These are phyloP conservation scores for Mycena crocata DNA, from an alignment of 768 basidiomycete species.

Conservation along the genomic window DNA sequence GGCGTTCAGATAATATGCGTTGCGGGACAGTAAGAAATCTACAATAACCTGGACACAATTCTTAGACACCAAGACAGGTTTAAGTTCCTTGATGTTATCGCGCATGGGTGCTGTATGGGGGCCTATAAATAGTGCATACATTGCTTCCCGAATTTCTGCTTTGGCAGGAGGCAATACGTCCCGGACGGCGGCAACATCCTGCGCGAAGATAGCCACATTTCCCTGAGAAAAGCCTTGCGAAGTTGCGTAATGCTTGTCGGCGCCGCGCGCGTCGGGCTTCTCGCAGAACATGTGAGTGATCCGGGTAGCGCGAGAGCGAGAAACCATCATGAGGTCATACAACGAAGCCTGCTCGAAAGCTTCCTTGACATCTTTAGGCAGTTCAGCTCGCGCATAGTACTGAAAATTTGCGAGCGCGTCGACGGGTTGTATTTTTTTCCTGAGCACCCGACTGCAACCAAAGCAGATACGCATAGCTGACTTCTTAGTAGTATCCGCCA, in stretches of 20 bases:
- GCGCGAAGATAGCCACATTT: conserved; percentile 5
- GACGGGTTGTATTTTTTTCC: background rate
- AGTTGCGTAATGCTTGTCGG: background rate
- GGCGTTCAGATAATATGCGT: background rate
- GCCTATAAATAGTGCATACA: conserved; percentile 1
- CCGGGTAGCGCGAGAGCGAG: background rate
- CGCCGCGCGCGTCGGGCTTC: background rate
- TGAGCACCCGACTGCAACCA: background rate
- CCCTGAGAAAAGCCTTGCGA: background rate
- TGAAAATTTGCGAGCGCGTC: conserved; percentile 1
- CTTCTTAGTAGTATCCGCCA: background rate
- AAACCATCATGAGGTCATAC: background rate
- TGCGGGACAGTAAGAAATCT: background rate
- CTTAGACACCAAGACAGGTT: background rate
- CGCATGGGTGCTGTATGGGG: background rate
- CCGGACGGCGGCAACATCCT: background rate
- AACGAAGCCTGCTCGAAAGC: background rate
- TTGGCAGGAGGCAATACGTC: background rate
- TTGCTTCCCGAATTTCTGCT: background rate
- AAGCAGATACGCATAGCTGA: background rate
- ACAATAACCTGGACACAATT: background rate
- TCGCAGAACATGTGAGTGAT: background rate
- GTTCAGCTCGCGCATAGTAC: background rate
- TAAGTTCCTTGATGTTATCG: background rate
- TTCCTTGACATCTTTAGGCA: background rate